Evolutionary conservation across 768 basidiomycete species (phyloP), one percentile per base, ranked within the genome.

Genomic region (Vishniacozyma victoriae): DNA sequence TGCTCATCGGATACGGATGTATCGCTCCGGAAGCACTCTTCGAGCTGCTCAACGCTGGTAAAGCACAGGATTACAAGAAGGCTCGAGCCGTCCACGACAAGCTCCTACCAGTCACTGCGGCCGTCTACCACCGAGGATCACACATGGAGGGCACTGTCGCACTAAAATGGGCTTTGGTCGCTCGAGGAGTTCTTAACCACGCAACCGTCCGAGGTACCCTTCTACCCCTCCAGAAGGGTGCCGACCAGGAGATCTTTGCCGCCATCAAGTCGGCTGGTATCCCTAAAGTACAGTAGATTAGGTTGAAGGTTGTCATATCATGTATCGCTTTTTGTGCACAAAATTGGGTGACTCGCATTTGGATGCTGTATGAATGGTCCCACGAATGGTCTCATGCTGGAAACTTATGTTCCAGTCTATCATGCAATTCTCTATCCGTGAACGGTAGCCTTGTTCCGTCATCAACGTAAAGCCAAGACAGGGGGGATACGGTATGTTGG

Each of bases 131-230:
- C 36, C 46, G 52, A 29, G 26, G 26, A 15, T 54, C 52, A 18
- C 52, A 54, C 23, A 54, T 54, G 52, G 52, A 54, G 25, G 52
- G 52, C 0, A 54, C 52, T 22, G 35, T 54, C 25, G 52, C 52
- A n/a, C 52, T 54, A 35, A 54, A 54, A 23, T 46, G 48, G 20
- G 46, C 20, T 29, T 29, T 54, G 19, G 35, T 54, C 19, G 41
- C 46, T 24, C 31, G 52, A 27, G 52, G 52, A 12, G 36, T 54
- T 16, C 47, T 54, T n/a, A 29, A 26, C 11, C 46, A 54, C 33
- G 46, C 52, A 9, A 54, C 46, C 11, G 47, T 54, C 22, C 23
- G 52, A 33, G 38, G 37, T 18, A 39, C 52, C 23, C 52, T 54
- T 13, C 41, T 54, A 5, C 52, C 52, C 4, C 36, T 54, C 6